phyloP scores from a whole-genome alignment of 164 flowering plant genomes.

The Chimonanthus salicifolius region DNA sequence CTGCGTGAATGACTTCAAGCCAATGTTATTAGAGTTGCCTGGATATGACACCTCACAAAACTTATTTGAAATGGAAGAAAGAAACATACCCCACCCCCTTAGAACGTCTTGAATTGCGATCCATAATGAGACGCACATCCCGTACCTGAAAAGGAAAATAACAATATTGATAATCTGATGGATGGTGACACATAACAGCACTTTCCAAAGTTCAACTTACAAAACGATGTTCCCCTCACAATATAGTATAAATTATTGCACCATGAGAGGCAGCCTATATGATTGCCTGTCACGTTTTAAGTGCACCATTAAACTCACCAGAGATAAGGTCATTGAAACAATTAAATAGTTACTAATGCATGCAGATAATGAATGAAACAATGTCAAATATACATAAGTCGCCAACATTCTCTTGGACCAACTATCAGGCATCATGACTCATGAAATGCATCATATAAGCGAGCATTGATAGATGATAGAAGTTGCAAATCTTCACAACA shows the following conservation, averaged over 20 bases:
- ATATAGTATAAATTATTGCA: slow-evolving; percentile 25
- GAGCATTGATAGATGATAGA: background rate
- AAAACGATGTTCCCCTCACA: slow-evolving; percentile 25
- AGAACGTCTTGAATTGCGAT: slow-evolving; percentile 34
- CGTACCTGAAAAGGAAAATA: slow-evolving; percentile 22
- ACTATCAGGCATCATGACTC: background rate
- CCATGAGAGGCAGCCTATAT: slow-evolving; percentile 34
- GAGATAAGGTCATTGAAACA: background rate
- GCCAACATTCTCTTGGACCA: background rate
- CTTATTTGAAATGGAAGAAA: background rate
- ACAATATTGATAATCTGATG: slow-evolving; percentile 8
- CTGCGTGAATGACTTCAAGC: too few relatives aligned
- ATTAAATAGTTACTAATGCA: slow-evolving; percentile 4
- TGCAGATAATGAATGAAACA: background rate
- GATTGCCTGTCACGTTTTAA: slow-evolving; percentile 32
- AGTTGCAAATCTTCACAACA: background rate
- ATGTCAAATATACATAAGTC: slow-evolving; percentile 1
- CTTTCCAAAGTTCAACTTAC: slow-evolving; percentile 25
- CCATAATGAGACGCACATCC: slow-evolving; percentile 36
- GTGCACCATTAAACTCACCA: slow-evolving; percentile 26
- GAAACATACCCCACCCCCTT: slow-evolving; percentile 59
- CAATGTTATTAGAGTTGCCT: too few relatives aligned
- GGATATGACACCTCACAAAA: too few relatives aligned
- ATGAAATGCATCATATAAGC: background rate
- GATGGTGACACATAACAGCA: slow-evolving; percentile 6